Evolutionary conservation across 441 rosid species (phyloP), one percentile per base, ranked within the genome.

Genomic region (Populus hybrid): DNA sequence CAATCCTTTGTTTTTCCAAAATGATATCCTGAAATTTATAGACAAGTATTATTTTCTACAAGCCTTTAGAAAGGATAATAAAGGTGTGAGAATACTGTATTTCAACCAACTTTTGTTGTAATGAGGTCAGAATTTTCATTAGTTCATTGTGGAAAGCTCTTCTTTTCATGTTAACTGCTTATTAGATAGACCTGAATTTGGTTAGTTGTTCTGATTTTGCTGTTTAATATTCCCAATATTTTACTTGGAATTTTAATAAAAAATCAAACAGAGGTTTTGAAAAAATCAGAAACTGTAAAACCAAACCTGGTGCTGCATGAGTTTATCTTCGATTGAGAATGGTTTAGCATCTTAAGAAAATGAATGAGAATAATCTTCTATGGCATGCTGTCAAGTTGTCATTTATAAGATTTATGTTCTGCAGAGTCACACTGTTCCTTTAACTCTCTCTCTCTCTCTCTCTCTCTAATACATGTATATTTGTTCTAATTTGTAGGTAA

Each of bases 401-500:
- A 20, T 24, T 5, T 76, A 50, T 28, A 32, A 16, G 59, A 50
- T 68, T 21, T 36, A 10, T 57, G 59, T 42, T 72, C 20, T 46
- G 6, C 57, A 65, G 12, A 28, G 36, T 67, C 8, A 20, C 40
- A 8, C 46, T 40, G 35, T 65, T 10, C 35, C 32, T 77, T 64
- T 21, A 2, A 50, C 67, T 26, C 6, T 16, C 16, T 6, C 14
- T 16, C 32, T 76, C 23, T 32, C 32, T 76, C 23, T 32, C 6
- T 24, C 54, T 11, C 10, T 40, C 42, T 74, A 40, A 40, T 40
- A 40, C 1, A 10, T 40, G 46, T 4, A 40, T 69, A 7, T 67
- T 5, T 73, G 78, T 80, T 61, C 67, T 61, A 26, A 42, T 68
- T 70, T 69, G 80, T 83, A 95, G 98, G 92, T 86, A 83, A 87